Conservation (phyloP, 2,329 filamentous ascomycete species). For the Neopestalotiopsis sp. region DNA sequence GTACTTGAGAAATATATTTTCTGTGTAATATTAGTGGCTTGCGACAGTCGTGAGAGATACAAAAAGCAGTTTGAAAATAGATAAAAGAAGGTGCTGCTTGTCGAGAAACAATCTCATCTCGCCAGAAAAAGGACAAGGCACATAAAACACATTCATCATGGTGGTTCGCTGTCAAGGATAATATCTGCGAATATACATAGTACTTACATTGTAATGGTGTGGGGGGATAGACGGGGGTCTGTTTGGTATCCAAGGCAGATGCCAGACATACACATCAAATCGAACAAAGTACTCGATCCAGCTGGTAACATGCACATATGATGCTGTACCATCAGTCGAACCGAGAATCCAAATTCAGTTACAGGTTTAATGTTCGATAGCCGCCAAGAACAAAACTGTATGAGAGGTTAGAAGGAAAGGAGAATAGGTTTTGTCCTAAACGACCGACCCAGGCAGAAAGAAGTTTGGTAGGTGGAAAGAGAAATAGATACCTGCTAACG, state of each 20-base stretch:
- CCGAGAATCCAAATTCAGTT: not conserved
- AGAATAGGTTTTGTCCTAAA: not conserved
- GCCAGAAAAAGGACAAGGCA: not conserved
- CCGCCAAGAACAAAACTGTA: not conserved
- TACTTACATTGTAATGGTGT: not conserved
- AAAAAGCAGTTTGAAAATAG: not conserved
- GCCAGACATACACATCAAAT: not conserved
- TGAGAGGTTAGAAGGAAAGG: not conserved
- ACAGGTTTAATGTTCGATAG: not conserved
- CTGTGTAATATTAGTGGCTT: not conserved
- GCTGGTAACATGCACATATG: too few relatives aligned
- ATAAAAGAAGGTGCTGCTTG: not conserved
- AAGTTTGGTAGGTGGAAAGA: not conserved
- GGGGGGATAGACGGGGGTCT: not conserved
- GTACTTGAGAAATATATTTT: not conserved
- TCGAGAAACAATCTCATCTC: not conserved
- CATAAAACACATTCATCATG: not conserved
- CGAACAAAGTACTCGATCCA: not conserved
- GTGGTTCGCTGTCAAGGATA: not conserved
- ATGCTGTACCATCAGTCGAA: not conserved
- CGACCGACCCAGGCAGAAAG: not conserved
- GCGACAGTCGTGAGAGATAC: not conserved
- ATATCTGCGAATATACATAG: not conserved
- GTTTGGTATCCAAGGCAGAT: not conserved
- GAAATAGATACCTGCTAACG: not conserved